phyloP scores from a whole-genome alignment of 2,329 filamentous ascomycete genomes.

The Fusarium mundagurra region DNA sequence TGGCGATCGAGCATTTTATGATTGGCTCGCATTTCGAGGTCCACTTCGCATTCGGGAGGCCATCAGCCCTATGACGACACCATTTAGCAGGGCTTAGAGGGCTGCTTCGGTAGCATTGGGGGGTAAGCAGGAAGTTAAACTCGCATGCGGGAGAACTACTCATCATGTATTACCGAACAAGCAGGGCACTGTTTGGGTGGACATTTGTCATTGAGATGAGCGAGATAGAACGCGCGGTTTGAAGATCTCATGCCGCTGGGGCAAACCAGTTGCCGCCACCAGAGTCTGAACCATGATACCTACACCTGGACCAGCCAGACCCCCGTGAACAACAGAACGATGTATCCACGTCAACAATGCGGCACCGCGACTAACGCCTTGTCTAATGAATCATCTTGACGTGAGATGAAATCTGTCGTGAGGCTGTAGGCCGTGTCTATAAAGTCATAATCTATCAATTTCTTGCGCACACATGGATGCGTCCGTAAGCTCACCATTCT shows the following conservation, averaged over 20 bases:
- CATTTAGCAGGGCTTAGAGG: neutral
- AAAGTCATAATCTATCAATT: neutral
- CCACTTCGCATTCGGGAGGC: slow-evolving; percentile 8
- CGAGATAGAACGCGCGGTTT: no score
- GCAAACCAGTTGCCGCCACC: neutral
- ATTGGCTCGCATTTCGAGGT: neutral
- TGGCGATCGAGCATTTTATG: neutral
- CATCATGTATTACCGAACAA: rapidly evolving
- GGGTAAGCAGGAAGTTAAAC: neutral
- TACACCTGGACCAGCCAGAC: neutral
- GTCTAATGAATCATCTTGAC: neutral
- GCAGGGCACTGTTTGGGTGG: neutral
- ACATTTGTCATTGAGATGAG: no score
- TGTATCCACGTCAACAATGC: rapidly evolving
- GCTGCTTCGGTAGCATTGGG: neutral
- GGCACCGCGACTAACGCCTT: rapidly evolving
- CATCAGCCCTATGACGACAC: slow-evolving; percentile 14
- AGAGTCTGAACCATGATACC: neutral
- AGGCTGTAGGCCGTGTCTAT: neutral
- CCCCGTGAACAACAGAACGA: neutral
- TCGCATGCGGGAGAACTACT: neutral
- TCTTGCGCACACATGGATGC: neutral
- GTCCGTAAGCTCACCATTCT: rapidly evolving
- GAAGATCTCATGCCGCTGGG: neutral
- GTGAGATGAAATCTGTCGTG: neutral